Conservation (phyloP, 306 rosid genomes). For the Ormosia emarginata region DNA sequence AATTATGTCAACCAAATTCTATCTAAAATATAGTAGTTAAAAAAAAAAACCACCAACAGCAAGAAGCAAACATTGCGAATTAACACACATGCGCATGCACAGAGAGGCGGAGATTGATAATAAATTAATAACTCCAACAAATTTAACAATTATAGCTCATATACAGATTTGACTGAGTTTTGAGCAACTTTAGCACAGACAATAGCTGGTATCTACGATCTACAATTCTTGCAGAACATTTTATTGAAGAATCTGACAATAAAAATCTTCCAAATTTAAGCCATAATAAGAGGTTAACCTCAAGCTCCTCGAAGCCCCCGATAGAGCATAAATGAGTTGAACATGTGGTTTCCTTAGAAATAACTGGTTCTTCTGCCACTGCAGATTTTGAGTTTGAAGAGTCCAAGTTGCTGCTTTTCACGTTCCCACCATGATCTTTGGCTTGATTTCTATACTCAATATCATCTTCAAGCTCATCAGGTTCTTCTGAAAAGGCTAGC, state of each 20-base stretch:
- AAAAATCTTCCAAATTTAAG: conserved; percentile 8
- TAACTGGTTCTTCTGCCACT: conserved; percentile 27
- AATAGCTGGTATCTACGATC: background rate
- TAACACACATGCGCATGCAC: background rate
- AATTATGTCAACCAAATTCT: background rate
- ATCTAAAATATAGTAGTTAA: background rate
- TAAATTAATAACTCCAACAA: background rate
- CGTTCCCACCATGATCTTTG: conserved; percentile 33
- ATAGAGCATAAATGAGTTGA: conserved; percentile 28
- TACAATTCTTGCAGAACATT: background rate
- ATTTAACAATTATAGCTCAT: background rate
- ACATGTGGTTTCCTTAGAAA: conserved; percentile 36
- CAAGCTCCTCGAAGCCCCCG: conserved; percentile 83
- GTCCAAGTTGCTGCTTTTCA: conserved; percentile 29
- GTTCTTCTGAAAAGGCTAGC: conserved; percentile 47
- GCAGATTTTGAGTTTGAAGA: conserved; percentile 35
- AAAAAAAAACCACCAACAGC: background rate
- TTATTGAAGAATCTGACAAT: background rate
- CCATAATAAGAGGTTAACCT: conserved; percentile 48
- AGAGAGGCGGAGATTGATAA: background rate
- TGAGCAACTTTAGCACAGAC: background rate
- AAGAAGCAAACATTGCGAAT: background rate
- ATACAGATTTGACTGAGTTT: background rate
- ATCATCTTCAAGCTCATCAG: conserved; percentile 82
- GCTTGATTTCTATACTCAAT: conserved; percentile 38